phyloP scores from a whole-genome alignment of 495 filamentous ascomycete species.

The Pyrenopolyporus hunteri region DNA sequence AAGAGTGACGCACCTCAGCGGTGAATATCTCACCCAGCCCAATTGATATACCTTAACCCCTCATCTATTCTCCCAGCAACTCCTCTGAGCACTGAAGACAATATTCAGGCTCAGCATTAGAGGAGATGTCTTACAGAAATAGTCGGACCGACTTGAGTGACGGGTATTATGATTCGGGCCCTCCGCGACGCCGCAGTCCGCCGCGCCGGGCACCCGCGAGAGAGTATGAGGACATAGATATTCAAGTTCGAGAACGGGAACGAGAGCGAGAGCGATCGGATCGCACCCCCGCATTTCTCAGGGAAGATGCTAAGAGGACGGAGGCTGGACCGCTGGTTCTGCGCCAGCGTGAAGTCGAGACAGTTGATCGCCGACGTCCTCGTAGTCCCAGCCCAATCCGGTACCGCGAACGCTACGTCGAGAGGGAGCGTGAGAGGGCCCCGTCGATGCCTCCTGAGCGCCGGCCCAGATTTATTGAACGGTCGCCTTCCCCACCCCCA shows the following conservation, averaged over 20 bases:
- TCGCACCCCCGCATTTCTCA: slow-evolving; percentile 51
- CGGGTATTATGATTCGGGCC: slow-evolving; percentile 43
- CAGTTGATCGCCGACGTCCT: slow-evolving; percentile 45
- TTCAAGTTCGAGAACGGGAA: slow-evolving; percentile 46
- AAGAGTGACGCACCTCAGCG: slow-evolving; percentile 36
- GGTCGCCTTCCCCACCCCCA: slow-evolving; percentile 51
- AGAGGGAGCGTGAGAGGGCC: slow-evolving; percentile 47
- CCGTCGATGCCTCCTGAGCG: slow-evolving; percentile 39
- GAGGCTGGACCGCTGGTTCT: slow-evolving; percentile 52
- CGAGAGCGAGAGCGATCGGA: slow-evolving; percentile 32
- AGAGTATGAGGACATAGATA: slow-evolving; percentile 48
- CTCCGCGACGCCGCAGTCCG: slow-evolving; percentile 42
- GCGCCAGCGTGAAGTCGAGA: slow-evolving; percentile 53
- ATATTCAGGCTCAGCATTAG: slow-evolving; percentile 5
- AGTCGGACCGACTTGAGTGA: slow-evolving; percentile 50
- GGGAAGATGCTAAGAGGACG: slow-evolving; percentile 45
- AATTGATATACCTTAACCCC: slow-evolving; percentile 29
- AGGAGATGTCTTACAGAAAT: slow-evolving; percentile 40
- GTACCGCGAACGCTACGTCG: slow-evolving; percentile 51
- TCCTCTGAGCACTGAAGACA: slow-evolving; percentile 4
- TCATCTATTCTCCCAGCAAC: slow-evolving; percentile 13
- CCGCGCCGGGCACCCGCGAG: slow-evolving; percentile 42
- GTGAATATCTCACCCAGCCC: slow-evolving; percentile 29
- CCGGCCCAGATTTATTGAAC: slow-evolving; percentile 38
- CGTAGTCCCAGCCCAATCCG: slow-evolving; percentile 54